Percentiles rank a stretch among this genome's conserved stretches.
phyloP scores from a whole-genome alignment of 2,329 filamentous ascomycete genomes.

The Atkinsonella hypoxylon region DNA sequence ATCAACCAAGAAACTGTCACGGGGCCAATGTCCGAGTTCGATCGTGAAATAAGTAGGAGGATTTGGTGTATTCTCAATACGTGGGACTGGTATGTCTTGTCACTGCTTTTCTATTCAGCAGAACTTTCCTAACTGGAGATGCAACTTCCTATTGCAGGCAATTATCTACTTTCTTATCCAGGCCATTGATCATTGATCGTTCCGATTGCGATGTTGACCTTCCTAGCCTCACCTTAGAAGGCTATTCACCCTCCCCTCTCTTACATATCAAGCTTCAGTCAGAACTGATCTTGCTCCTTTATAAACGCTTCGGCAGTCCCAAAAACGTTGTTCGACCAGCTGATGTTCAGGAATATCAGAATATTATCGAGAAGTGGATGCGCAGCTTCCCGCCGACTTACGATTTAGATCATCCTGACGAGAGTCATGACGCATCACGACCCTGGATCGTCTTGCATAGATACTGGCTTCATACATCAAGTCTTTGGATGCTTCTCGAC shows the following conservation, averaged over 20 bases:
- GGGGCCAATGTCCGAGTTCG: slow-evolving; percentile 19
- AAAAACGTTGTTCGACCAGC: slow-evolving; percentile 16
- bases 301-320: slow-evolving; percentile 18
- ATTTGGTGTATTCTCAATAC: slow-evolving; percentile 25
- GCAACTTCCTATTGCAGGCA: slow-evolving; percentile 13
- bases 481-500: slow-evolving; percentile 32
- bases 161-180: slow-evolving; percentile 21
- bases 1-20: slow-evolving; percentile 20
- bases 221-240: slow-evolving; percentile 22
- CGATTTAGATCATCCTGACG: slow-evolving; percentile 27
- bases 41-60: slow-evolving; percentile 23
- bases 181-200: slow-evolving; percentile 24
- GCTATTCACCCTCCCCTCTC: slow-evolving; percentile 19
- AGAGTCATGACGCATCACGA: slow-evolving; percentile 25
- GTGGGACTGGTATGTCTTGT: slow-evolving; percentile 24
- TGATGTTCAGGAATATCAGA: slow-evolving; percentile 21
- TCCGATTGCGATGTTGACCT: slow-evolving; percentile 19
- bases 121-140: neutral
- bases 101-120: neutral
- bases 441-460: slow-evolving; percentile 34
- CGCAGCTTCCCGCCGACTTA: slow-evolving; percentile 29
- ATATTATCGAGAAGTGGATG: slow-evolving; percentile 30
- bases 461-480: slow-evolving; percentile 30
- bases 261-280: slow-evolving; percentile 26
- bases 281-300: slow-evolving; percentile 19